These are phyloP conservation scores for Candida stauntonica DNA, from an alignment of 805 yeast species.

Conservation along the genomic window DNA sequence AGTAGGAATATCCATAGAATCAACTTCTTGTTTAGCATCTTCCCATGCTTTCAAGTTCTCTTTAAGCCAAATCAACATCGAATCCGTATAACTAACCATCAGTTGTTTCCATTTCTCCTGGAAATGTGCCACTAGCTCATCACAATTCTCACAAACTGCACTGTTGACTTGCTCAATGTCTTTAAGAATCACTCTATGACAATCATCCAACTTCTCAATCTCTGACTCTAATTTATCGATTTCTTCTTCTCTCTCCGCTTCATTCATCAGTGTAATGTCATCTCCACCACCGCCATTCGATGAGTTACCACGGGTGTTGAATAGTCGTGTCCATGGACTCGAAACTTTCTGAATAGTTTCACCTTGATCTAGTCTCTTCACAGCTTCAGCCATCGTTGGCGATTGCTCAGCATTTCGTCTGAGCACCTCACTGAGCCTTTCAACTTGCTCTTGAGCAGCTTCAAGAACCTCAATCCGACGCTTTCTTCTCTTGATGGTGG, in stretches of 20 bases:
- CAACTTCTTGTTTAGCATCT: constrained; percentile 29
- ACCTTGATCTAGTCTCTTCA: constrained; percentile 28
- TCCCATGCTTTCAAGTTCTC: constrained; percentile 38
- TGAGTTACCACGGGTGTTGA: constrained; percentile 19
- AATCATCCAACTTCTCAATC: constrained; percentile 35
- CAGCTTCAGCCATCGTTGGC: constrained; percentile 31
- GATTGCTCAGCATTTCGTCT: constrained; percentile 33
- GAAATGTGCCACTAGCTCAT: constrained; percentile 25
- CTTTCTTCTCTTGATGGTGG: constrained; percentile 34
- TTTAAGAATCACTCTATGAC: constrained; percentile 32
- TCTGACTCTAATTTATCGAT: constrained; percentile 33
- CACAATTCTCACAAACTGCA: constrained; percentile 30
- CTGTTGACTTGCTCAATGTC: constrained; percentile 35
- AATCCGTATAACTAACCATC: constrained; percentile 29
- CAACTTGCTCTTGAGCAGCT: constrained; percentile 31
- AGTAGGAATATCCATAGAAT: constrained; percentile 14
- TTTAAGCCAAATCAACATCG: constrained; percentile 32
- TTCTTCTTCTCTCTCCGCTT: constrained; percentile 35
- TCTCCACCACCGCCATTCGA: constrained; percentile 2
- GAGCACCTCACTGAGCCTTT: constrained; percentile 30
- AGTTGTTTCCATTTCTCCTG: constrained; percentile 28
- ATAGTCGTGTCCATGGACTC: constrained; percentile 23
- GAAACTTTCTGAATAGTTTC: constrained; percentile 20
- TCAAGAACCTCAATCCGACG: constrained; percentile 29
- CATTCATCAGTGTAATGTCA: constrained; percentile 27